Percentiles rank a stretch among this genome's conserved stretches.
These are phyloP conservation scores for Celoporthe dispersa DNA, from an alignment of 2,329 filamentous ascomycete species.

Conservation along the genomic window DNA sequence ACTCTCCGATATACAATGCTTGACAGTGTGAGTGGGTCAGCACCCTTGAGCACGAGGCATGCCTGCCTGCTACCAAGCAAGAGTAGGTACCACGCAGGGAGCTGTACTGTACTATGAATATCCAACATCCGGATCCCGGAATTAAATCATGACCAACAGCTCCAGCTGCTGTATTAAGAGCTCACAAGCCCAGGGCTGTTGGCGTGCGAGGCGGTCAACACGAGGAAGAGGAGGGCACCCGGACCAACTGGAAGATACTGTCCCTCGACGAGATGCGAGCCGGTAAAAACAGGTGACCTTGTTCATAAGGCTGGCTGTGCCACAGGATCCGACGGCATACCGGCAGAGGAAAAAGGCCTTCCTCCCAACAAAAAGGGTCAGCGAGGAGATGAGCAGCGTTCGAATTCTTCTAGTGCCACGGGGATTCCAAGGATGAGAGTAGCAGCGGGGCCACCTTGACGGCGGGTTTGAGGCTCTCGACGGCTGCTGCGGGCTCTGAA, in stretches of 20 bases:
- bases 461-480: neutral
- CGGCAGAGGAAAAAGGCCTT: neutral
- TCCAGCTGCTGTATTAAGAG: neutral
- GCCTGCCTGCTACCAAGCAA: neutral
- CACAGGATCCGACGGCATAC: neutral
- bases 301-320: neutral
- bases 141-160: neutral
- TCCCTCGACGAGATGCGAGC: neutral
- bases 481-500: neutral
- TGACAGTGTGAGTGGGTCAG: neutral
- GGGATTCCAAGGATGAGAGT: neutral
- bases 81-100: neutral
- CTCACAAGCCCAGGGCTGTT: neutral
- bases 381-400: too few relatives aligned
- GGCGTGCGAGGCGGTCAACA: neutral
- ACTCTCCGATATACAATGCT: neutral
- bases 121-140: neutral
- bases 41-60: neutral
- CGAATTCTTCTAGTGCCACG: neutral
- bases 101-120: neutral
- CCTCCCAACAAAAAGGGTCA: neutral
- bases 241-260: neutral
- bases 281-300: neutral
- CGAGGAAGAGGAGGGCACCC: too few relatives aligned
- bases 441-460: neutral